Evolutionary conservation across 139 green algal genomes (phyloP), one percentile per base, ranked within the genome.

Genomic region (Coelastrella sp.): DNA sequence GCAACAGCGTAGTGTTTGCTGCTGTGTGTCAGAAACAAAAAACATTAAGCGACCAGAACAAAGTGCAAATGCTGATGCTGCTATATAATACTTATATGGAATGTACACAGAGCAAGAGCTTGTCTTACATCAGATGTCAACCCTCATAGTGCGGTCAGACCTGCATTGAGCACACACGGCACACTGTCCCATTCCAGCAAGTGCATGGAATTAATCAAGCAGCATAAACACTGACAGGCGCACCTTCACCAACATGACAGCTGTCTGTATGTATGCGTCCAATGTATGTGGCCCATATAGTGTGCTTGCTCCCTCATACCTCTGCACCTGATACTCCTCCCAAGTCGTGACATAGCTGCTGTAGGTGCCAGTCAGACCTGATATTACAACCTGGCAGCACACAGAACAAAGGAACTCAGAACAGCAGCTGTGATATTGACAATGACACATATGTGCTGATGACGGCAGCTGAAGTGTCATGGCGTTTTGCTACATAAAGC

Each of bases 221-320:
- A 49, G 35, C 35, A 49, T 49, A 49, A 49, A 49, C 35, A 49
- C 35, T 49, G 35, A 49, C 35, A n/a, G n/a, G 61, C 58, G 11
- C 0, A 73, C 59, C 56, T 87, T 22, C 27, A 95, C 94, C 90
- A 98, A 83, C 27, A 9, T 25, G 65, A 94, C 59, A 49, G 59
- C 82, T 56, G 82, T 89, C 78, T 98, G 96, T n/a, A 98, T 97
- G 94, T 98, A 98, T 5, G 96, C 96, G 84, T 96, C 94, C 25
- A 98, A 93, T 0, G 96, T 98, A 92, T 97, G 94, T 7, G 95
- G 96, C 8, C 96, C 96, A 83, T 95, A 98, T 24, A 98, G 89
- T 11, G 96, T 98, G 78, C 93, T 97, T 7, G 95, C 96, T 6
- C 96, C 96, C 92, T 98, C 96, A 78, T 98, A 98, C 4, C 96